phyloP scores from a whole-genome alignment of 306 rosid species.

The Glycine soja region DNA sequence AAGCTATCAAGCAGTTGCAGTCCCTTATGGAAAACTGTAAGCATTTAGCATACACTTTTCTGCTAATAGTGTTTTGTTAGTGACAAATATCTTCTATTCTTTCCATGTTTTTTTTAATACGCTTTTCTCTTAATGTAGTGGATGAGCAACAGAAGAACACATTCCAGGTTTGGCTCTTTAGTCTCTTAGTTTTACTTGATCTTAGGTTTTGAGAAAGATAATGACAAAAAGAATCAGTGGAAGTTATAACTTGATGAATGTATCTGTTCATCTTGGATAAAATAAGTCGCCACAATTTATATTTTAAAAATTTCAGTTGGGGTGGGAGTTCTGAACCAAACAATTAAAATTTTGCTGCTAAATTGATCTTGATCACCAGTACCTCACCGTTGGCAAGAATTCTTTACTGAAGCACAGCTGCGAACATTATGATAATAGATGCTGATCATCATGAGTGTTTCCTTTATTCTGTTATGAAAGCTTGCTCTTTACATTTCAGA shows the following conservation, averaged over 20 bases:
- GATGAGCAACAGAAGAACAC: conserved; percentile 16
- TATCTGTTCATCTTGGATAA: not conserved
- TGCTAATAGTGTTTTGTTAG: not conserved
- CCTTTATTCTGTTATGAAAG: not conserved
- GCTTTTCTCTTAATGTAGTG: conserved; percentile 18
- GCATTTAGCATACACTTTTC: conserved; percentile 7
- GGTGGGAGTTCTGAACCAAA: not conserved
- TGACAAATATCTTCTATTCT: not conserved
- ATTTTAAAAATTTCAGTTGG: not conserved
- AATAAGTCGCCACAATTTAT: not conserved
- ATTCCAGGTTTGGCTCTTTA: conserved; percentile 5
- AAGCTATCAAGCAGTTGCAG: conserved; percentile 7
- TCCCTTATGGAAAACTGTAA: conserved; percentile 26
- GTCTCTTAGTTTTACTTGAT: not conserved
- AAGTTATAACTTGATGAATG: conserved; percentile 9
- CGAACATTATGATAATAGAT: not conserved
- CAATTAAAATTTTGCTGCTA: not conserved
- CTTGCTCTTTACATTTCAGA: not conserved
- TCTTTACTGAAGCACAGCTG: not conserved
- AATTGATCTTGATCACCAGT: conserved; percentile 1
- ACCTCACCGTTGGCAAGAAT: not conserved
- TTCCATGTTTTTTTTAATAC: not conserved
- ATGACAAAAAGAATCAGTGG: not conserved
- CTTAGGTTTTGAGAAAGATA: not conserved
- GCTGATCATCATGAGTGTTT: not conserved